phyloP scores from a whole-genome alignment of 2,329 filamentous ascomycete species.

The Penicillium freii region DNA sequence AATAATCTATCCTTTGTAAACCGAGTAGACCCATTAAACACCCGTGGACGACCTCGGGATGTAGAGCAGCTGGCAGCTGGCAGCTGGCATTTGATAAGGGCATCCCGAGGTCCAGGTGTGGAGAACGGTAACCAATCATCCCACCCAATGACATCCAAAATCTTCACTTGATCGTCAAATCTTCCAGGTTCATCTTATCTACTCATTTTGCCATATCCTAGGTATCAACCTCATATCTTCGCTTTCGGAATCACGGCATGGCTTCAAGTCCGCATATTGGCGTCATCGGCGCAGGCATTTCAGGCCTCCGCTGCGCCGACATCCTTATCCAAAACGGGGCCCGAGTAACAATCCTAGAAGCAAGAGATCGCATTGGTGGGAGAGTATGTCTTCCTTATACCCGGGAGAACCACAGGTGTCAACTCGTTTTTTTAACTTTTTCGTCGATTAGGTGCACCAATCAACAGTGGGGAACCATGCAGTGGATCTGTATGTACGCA shows the following conservation, averaged over 20 bases:
- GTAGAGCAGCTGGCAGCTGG: background rate
- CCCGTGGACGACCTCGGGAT: no score
- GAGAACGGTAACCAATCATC: conserved; percentile 21
- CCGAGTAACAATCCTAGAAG: conserved; percentile 61
- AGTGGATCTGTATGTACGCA: conserved; percentile 55
- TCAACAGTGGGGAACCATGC: conserved; percentile 48
- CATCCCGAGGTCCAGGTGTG: background rate
- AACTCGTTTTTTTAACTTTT: conserved; percentile 3
- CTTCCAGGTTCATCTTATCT: background rate
- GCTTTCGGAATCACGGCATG: conserved; percentile 20
- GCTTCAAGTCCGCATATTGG: conserved; percentile 52
- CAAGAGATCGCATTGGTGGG: conserved; percentile 57
- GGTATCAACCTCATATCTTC: background rate
- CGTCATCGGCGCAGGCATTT: conserved; percentile 60
- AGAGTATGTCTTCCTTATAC: conserved; percentile 43
- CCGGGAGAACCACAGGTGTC: background rate
- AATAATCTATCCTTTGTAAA: background rate
- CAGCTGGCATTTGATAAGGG: background rate
- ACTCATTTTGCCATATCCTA: background rate
- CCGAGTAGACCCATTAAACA: background rate
- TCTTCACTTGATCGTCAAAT: background rate
- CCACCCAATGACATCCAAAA: conserved; percentile 5
- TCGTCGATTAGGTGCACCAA: conserved; percentile 49
- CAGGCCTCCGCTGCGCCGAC: conserved; percentile 60
- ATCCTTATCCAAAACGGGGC: conserved; percentile 55